A percentile compares a stretch with the other conserved stretches of the same genome.
Evolutionary conservation across 2,329 filamentous ascomycete genomes (phyloP).

Genomic region (Ophiostoma triangulosporum): DNA sequence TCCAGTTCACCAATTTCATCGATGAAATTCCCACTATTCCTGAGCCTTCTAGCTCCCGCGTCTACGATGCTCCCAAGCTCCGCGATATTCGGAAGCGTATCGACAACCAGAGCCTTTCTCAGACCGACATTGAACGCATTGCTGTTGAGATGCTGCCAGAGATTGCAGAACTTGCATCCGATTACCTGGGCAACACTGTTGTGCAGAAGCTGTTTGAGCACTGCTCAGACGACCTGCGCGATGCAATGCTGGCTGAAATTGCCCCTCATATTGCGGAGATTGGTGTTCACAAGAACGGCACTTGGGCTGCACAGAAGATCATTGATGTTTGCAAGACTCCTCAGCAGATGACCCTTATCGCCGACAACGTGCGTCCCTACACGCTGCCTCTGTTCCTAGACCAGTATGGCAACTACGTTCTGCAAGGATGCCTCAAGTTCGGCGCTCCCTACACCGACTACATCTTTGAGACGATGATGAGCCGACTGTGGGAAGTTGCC

Average conservation of each 20-base stretch:
- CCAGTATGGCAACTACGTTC: constrained; percentile 96
- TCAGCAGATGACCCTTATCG: constrained; percentile 70
- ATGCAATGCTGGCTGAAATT: constrained; percentile 81
- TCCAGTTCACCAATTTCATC: constrained; percentile 57
- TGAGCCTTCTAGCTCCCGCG: constrained; percentile 75
- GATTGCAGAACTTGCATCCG: constrained; percentile 85
- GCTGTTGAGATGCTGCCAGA: constrained; percentile 92
- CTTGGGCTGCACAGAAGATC: constrained; percentile 98
- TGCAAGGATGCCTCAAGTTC: constrained; percentile 92
- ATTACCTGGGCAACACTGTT: constrained; percentile 98
- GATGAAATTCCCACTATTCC: constrained; percentile 80
- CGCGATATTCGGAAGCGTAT: constrained; percentile 95
- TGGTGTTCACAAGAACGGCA: constrained; percentile 97
- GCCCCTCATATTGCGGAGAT: constrained; percentile 89
- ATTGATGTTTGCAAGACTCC: constrained; percentile 89
- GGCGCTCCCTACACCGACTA: constrained; percentile 82
- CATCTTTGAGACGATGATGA: constrained; percentile 96
- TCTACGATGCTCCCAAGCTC: constrained; percentile 87
- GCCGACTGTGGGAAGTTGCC: constrained; percentile 81
- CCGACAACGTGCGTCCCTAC: constrained; percentile 72
- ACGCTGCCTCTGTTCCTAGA: constrained; percentile 87
- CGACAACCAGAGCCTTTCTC: constrained; percentile 80
- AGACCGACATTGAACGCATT: constrained; percentile 81
- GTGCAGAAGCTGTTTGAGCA: constrained; percentile 97
- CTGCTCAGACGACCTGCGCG: constrained; percentile 80